Evolutionary conservation across 148 eudicot genomes (phyloP), one percentile per base, ranked within the genome.

Genomic region (Chenopodium suecicum): DNA sequence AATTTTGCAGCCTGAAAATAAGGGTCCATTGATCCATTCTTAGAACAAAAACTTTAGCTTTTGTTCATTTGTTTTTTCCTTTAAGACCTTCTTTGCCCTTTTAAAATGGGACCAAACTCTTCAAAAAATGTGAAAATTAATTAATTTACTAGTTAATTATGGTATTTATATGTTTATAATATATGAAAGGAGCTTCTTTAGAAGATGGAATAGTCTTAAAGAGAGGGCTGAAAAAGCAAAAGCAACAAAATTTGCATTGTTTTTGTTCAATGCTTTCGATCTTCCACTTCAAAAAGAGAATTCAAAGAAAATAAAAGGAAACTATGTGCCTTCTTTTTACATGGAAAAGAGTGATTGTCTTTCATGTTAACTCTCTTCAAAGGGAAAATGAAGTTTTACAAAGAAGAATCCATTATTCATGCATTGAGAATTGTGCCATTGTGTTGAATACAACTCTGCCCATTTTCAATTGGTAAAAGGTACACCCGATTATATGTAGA

Each of bases 141-240:
- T 10, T 52, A 52, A 10, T 54, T 56, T 3, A 56, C 17, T 56
- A 56, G 5, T 56, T 56, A 56, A 4, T 56, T 3, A 4, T 50
- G 14, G 4, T 50, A 9, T 50, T 50, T 50, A 9, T 12, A 64
- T 22, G 7, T 64, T 9, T 65, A 67, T 11, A 10, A 67, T 56
- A 82, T 85, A 82, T 80, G 78, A 74, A 66, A 27, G 34, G 69
- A 67, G 83, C 79, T 80, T 63, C 77, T 82, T 37, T 34, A 88
- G 91, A 87, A 86, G 89, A 90, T 89, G 93, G 91, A 82, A 87
- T 88, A 86, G 97, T 94, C 97, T 82, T 89, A 90, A 90, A 94
- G 93, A 80, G 88, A 87, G 86, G 88, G 86, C 85, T 90, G 78
- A 82, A 76, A 90, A 92, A 91, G 92, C 58, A 82, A 92, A 94